These are phyloP conservation scores for Plantago rigida DNA, from an alignment of 305 asterid genomes.

Conservation along the genomic window DNA sequence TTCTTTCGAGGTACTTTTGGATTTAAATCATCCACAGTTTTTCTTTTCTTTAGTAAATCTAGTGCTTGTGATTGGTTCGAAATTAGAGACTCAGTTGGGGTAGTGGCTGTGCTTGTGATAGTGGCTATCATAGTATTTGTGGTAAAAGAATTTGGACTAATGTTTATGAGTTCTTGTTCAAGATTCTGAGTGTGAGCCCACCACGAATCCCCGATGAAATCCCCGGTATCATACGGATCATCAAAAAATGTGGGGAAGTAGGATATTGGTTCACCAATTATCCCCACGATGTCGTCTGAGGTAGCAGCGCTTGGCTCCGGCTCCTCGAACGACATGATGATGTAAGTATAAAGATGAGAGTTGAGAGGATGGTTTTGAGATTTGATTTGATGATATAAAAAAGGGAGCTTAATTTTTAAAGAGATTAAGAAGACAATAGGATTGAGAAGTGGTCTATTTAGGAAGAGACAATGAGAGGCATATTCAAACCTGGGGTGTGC, in stretches of 20 bases:
- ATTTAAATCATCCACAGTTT: constrained; percentile 30
- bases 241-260: constrained; percentile 49
- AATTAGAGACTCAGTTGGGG: constrained; percentile 23
- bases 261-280: constrained; percentile 46
- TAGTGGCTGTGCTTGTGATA: constrained; percentile 25
- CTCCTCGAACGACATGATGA: constrained; percentile 39
- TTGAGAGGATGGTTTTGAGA: too few species aligned
- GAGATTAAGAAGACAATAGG: constrained; percentile 21
- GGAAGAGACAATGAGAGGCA: constrained; percentile 41
- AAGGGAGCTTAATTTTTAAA: constrained; percentile 20
- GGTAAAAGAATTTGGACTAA: constrained; percentile 34
- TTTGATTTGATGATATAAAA: constrained; percentile 1
- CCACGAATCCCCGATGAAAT: constrained; percentile 44
- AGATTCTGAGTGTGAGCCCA: constrained; percentile 38
- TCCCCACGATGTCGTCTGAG: constrained; percentile 43
- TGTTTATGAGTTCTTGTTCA: constrained; percentile 34
- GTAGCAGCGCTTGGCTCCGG: constrained; percentile 43
- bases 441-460: constrained; percentile 19
- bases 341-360: neutral
- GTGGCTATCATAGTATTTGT: constrained; percentile 27
- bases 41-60: constrained; percentile 50
- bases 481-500: constrained; percentile 42
- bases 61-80: constrained; percentile 28
- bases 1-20: constrained; percentile 29
- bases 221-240: constrained; percentile 44